Conservation (phyloP, 2,329 filamentous ascomycete genomes). For the Westerdykella sp. region DNA sequence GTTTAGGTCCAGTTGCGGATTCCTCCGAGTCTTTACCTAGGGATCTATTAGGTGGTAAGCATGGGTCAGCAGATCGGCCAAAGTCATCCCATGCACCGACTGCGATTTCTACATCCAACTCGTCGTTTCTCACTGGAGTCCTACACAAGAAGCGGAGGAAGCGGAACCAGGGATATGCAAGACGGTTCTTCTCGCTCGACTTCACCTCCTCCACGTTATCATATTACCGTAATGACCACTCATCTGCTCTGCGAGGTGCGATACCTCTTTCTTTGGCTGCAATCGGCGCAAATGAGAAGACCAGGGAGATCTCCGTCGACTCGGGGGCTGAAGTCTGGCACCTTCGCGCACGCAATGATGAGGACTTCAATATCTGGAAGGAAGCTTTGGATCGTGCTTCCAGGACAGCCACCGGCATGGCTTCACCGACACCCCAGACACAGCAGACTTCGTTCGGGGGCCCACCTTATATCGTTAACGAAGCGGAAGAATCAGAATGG, state of each 20-base stretch:
- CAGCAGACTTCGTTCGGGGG: slow-evolving; percentile 17
- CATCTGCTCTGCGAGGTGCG: slow-evolving; percentile 82
- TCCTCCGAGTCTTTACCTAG: slow-evolving; percentile 48
- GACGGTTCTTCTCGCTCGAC: slow-evolving; percentile 92
- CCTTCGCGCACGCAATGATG: slow-evolving; percentile 70
- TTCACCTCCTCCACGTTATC: slow-evolving; percentile 91
- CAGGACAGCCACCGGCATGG: slow-evolving; percentile 39
- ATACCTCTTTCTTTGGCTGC: slow-evolving; percentile 89
- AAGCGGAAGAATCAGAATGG: slow-evolving; percentile 76
- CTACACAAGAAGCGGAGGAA: slow-evolving; percentile 88
- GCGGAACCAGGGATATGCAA: slow-evolving; percentile 86
- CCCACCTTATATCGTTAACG: slow-evolving; percentile 15
- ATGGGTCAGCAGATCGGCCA: slow-evolving; percentile 35
- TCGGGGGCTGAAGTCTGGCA: slow-evolving; percentile 98
- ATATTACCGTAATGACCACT: slow-evolving; percentile 93
- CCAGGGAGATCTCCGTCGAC: slow-evolving; percentile 90
- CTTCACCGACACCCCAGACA: slow-evolving; percentile 27
- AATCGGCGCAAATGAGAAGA: slow-evolving; percentile 80
- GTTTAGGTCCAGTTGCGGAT: slow-evolving; percentile 38
- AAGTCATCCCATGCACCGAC: slow-evolving; percentile 28
- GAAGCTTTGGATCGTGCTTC: slow-evolving; percentile 78
- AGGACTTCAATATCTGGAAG: slow-evolving; percentile 85
- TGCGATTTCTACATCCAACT: slow-evolving; percentile 5
- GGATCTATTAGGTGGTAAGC: slow-evolving; percentile 10
- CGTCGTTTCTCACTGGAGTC: slow-evolving; percentile 71